These are phyloP conservation scores for Platanthera zijinensis DNA, from an alignment of 106 monocot species.

Conservation along the genomic window DNA sequence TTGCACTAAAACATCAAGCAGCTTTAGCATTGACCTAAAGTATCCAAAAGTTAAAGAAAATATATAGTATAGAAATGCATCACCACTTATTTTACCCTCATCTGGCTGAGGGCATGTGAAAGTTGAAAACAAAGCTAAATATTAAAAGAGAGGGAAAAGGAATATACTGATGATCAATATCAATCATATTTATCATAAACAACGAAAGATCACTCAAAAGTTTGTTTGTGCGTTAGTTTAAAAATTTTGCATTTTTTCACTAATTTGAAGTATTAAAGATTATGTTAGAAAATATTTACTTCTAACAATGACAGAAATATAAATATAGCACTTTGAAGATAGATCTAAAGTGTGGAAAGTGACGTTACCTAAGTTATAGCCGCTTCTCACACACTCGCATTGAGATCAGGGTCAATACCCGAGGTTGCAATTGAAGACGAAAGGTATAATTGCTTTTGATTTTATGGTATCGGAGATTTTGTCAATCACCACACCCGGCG, in stretches of 20 bases:
- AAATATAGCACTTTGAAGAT: no score
- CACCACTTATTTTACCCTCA: neutral
- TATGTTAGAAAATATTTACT: no score
- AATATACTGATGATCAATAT: neutral
- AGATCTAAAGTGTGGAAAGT: no score
- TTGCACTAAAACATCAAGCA: slow-evolving; percentile 92
- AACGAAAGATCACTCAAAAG: neutral
- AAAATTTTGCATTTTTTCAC: neutral
- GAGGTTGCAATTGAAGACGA: no score
- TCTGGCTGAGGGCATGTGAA: neutral
- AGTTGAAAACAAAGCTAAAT: neutral
- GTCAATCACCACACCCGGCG: no score
- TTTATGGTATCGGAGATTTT: no score
- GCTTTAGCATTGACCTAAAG: slow-evolving; percentile 83
- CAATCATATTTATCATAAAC: neutral
- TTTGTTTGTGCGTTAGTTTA: neutral
- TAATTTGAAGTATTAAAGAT: no score
- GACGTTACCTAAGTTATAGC: no score
- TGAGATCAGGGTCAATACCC: no score
- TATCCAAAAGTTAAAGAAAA: slow-evolving; percentile 1
- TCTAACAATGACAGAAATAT: no score
- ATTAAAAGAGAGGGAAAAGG: neutral
- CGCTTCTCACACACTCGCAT: no score
- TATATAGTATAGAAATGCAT: neutral
- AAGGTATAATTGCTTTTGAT: no score